These are phyloP conservation scores for Chloromonas sp. DNA, from an alignment of 163 green algal species.

Conservation along the genomic window DNA sequence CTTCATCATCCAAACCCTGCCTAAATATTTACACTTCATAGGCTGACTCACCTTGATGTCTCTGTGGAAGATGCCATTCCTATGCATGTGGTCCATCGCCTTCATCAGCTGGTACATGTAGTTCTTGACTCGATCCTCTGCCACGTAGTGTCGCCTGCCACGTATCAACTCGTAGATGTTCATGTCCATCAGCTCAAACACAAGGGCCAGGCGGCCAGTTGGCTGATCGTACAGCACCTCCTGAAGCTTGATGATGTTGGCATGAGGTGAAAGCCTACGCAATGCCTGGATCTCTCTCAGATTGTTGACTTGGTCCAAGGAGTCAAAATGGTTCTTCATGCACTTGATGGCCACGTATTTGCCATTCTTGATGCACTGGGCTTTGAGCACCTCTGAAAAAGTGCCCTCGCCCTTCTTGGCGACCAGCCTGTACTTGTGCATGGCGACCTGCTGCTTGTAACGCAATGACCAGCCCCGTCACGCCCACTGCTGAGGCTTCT, in stretches of 20 bases:
- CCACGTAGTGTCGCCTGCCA: constrained; percentile 72
- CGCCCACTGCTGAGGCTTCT: not conserved
- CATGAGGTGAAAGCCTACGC: constrained; percentile 67
- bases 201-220: constrained; percentile 73
- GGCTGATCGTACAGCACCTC: constrained; percentile 81
- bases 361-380: constrained; percentile 85
- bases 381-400: constrained; percentile 84
- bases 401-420: constrained; percentile 86
- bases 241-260: constrained; percentile 82
- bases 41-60: constrained; percentile 15
- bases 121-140: constrained; percentile 66
- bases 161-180: constrained; percentile 88
- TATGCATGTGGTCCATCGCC: constrained; percentile 84
- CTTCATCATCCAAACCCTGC: too few relatives aligned
- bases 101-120: constrained; percentile 89
- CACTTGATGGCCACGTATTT: constrained; percentile 89
- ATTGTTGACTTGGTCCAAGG: constrained; percentile 67
- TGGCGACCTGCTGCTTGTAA: constrained; percentile 4
- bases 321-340: constrained; percentile 73
- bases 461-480: not conserved
- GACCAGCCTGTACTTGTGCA: constrained; percentile 75
- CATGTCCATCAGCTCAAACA: constrained; percentile 93
- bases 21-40: too few relatives aligned
- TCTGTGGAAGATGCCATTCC: constrained; percentile 56
- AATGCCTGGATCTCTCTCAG: constrained; percentile 80